Evolutionary conservation across 108 stramenopile species (phyloP), one percentile per base, ranked within the genome.

Genomic region (Discostella stelligeroides): DNA sequence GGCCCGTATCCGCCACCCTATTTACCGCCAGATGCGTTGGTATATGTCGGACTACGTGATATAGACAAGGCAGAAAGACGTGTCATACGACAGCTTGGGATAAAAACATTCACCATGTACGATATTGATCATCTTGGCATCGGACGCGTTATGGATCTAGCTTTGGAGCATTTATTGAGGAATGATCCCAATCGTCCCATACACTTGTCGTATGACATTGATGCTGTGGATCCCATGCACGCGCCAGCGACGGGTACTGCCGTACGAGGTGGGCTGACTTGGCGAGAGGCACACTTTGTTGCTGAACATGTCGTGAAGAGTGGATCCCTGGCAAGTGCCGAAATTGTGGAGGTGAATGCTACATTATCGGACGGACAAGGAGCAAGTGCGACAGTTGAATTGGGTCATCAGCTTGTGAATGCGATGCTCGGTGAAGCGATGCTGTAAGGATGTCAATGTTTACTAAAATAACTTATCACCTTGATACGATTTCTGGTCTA

Each of bases 161-260:
- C 96, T 3, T 68, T 99, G 27, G 91, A 92, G 4, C 92, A 98
- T 77, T 84, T 99, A 60, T 54, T 83, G 47, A 62, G 78, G 12
- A 71, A 79, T 17, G 75, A 95, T 69, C 79, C 85, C 3, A 63
- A 91, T 66, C 82, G 92, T 27, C 96, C 93, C 15, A 54, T 96
- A 38, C 96, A 96, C 71, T 65, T 95, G 34, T 86, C 89, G 24
- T 98, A 97, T 62, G 99, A 99, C 69, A 98, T 99, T 80, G 99
- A 99, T 82, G 95, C 95, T 8, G 85, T 97, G 0, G 99, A 99
- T 82, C 99, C 99, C 10, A 60, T 80, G 48, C 80, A 92, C 58
- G 99, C 98, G n/a, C 98, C 99, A 10, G 89, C 96, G 5, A 99
- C 99, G 15, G 99, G 99, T 14, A 99, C 99, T 10, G 88, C 86